Percentiles rank a stretch among this genome's conserved stretches.
Conservation (phyloP, 1,139 yeast species). For the Diutina catenulata region DNA sequence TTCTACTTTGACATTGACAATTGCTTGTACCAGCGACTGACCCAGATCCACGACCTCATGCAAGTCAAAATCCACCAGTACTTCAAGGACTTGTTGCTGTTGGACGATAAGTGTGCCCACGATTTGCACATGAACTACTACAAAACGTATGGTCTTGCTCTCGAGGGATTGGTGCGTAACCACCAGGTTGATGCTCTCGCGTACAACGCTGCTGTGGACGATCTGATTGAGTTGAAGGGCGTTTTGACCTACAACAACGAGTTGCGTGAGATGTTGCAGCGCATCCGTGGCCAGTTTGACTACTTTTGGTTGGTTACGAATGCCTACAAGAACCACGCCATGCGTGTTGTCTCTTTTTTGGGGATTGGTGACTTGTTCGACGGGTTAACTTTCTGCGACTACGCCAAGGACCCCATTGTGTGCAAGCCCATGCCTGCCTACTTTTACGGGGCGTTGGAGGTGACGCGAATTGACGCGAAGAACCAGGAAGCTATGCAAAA, state of each 20-base stretch:
- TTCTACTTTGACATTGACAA: slow-evolving; percentile 91
- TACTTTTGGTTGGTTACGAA: slow-evolving; percentile 80
- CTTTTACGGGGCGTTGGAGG: slow-evolving; percentile 41
- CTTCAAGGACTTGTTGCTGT: slow-evolving; percentile 50
- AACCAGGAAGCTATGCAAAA: background rate
- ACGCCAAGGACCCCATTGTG: slow-evolving; percentile 48
- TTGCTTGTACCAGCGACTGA: slow-evolving; percentile 66
- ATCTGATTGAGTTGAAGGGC: slow-evolving; percentile 73
- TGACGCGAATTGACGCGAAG: slow-evolving; percentile 9
- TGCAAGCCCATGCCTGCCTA: slow-evolving; percentile 75
- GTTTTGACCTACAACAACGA: slow-evolving; percentile 51
- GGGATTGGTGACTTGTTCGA: slow-evolving; percentile 32
- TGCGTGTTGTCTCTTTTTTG: slow-evolving; percentile 60
- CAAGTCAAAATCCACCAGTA: slow-evolving; percentile 73
- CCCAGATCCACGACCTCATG: slow-evolving; percentile 78
- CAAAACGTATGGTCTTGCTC: slow-evolving; percentile 79
- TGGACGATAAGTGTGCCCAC: slow-evolving; percentile 69
- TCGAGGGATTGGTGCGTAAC: slow-evolving; percentile 79
- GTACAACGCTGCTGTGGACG: slow-evolving; percentile 82
- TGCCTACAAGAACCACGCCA: slow-evolving; percentile 40
- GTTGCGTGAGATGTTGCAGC: slow-evolving; percentile 39
- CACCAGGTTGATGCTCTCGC: slow-evolving; percentile 82
- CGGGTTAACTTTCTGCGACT: slow-evolving; percentile 89
- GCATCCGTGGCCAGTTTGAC: slow-evolving; percentile 24
- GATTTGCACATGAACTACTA: slow-evolving; percentile 65